phyloP scores from a whole-genome alignment of 108 stramenopile genomes.

The Heterococcus sp. region DNA sequence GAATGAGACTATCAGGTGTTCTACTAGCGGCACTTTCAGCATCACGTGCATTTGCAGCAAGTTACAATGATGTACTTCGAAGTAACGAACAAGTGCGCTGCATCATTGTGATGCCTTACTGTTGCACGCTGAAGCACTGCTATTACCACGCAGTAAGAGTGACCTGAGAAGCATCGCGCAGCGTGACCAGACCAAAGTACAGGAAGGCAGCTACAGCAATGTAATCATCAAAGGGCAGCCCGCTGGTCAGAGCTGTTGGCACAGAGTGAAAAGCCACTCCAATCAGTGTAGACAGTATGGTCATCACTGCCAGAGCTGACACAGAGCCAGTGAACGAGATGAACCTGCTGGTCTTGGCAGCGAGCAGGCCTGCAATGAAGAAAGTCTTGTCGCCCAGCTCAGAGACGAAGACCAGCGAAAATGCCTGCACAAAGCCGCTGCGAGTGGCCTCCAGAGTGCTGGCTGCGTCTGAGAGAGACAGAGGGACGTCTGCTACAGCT shows the following conservation, averaged over 20 bases:
- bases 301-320: slow-evolving; percentile 86
- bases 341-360: slow-evolving; percentile 73
- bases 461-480: neutral
- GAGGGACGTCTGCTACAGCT: neutral
- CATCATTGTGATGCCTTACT: no score
- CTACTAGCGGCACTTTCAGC: no score
- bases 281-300: slow-evolving; percentile 83
- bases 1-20: no score
- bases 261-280: slow-evolving; percentile 89
- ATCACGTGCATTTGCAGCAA: no score
- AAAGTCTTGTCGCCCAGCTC: slow-evolving; percentile 99
- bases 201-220: slow-evolving; percentile 88
- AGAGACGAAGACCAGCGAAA: slow-evolving; percentile 86
- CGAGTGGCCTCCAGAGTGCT: neutral
- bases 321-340: slow-evolving; percentile 89
- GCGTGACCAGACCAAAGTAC: slow-evolving; percentile 92
- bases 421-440: slow-evolving; percentile 22
- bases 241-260: slow-evolving; percentile 69
- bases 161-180: slow-evolving; percentile 57
- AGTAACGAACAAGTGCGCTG: no score
- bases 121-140: no score
- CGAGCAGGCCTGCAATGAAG: slow-evolving; percentile 97
- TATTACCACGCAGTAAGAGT: no score
- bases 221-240: slow-evolving; percentile 82
- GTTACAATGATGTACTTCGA: no score